Percentiles rank a stretch among this genome's conserved stretches.
These are phyloP conservation scores for Pyricularia pennisetigena DNA, from an alignment of 2,329 filamentous ascomycete genomes.

Conservation along the genomic window DNA sequence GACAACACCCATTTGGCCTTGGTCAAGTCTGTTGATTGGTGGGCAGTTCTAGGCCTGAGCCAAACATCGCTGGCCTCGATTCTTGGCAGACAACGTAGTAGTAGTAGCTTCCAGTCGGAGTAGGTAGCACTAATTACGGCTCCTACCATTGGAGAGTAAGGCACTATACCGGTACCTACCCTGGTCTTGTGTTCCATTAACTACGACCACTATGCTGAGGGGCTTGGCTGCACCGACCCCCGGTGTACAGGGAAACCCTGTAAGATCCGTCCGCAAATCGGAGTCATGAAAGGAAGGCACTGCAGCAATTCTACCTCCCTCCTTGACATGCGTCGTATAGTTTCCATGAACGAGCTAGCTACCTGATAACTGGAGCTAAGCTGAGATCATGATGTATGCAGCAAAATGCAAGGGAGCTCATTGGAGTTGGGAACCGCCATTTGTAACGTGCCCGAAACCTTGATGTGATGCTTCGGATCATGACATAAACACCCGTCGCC, in stretches of 20 bases:
- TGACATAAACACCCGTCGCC: not conserved
- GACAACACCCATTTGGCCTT: not conserved
- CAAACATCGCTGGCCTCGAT: not conserved
- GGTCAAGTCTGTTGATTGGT: not conserved
- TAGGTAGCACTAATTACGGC: too few species aligned
- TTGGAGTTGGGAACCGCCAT: not conserved
- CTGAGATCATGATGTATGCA: not conserved
- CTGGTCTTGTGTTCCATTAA: not conserved
- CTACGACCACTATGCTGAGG: not conserved
- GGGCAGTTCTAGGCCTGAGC: not conserved
- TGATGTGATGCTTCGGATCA: not conserved
- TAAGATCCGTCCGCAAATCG: not conserved
- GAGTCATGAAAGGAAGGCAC: not conserved
- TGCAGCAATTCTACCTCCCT: not conserved
- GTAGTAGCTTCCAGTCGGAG: not conserved
- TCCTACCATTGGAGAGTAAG: not conserved
- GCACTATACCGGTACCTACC: not conserved
- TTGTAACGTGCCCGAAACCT: not conserved
- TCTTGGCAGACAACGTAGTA: not conserved
- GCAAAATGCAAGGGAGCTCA: not conserved
- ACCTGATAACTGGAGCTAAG: not conserved
- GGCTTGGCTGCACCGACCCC: not conserved
- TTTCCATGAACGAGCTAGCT: not conserved
- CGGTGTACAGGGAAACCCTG: not conserved
- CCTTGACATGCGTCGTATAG: not conserved